Evolutionary conservation across 305 asterid species (phyloP), one percentile per base, ranked within the genome.

Genomic region (Fraxinus xanthoxyloides): DNA sequence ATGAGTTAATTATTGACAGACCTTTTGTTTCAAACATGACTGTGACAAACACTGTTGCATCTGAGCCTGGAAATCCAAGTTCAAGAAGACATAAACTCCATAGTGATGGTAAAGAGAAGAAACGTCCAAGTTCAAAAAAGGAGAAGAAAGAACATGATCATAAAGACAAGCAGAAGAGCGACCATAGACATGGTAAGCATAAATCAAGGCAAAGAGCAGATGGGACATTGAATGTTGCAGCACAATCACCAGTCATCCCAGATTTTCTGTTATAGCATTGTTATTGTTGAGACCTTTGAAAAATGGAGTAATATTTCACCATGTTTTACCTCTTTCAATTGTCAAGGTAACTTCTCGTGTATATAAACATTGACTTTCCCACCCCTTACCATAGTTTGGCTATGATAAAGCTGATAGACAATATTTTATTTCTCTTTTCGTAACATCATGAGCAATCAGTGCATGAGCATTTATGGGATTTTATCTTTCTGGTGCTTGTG

Each of bases 191-290:
- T 82, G 86, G 89, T 69, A 90, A 84, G 92, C 95, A 87, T 82
- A 93, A 87, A 87, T 88, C 93, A 21, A 83, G 92, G 76, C 97
- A 84, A 48, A 90, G 90, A 89, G 90, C 93, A 72, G 93, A 92
- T 35, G 90, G 83, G 80, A 54, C 85, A 56, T 82, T 81, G 32
- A 46, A 80, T 76, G 84, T 88, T 78, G 89, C 85, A 77, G 91
- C 89, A 75, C 91, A 91, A 79, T 86, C 95, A 67, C 84, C 92
- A 2, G 98, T 92, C 9, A 89, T 93, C 77, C 98, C 95, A 31
- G 98, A 95, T 89, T 95, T 93, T 90, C 98, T 95, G 54, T 88
- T 95, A 78, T 95, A 92, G 92, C 91, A 83, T 70, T 82, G 82
- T 70, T 59, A 43, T 76, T 32, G 28, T 74, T 30, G 31, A 43